Percentiles rank a stretch among this genome's conserved stretches.
Evolutionary conservation across 169 alveolate species (phyloP).

Genomic region (Plasmodium berghei): DNA sequence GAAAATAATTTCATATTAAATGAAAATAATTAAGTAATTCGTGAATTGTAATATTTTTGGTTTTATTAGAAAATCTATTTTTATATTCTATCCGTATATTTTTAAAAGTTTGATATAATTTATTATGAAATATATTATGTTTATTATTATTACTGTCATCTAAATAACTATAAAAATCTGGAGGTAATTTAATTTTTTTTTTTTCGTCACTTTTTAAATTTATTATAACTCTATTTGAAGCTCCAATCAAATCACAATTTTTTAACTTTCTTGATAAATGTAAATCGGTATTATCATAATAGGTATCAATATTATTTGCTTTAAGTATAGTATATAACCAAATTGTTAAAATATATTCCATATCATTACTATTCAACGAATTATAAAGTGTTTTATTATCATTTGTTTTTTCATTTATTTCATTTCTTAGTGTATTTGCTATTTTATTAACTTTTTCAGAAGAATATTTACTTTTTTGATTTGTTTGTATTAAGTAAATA

Average conservation of each 20-base stretch:
- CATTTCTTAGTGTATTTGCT: not conserved
- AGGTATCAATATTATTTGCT: conserved; percentile 32
- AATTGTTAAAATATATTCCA: conserved; percentile 36
- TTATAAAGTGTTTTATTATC: not conserved
- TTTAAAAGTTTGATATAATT: conserved; percentile 32
- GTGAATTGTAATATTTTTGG: conserved; percentile 56
- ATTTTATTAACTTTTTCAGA: conserved; percentile 18
- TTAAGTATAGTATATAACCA: conserved; percentile 34
- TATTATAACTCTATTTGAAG: conserved; percentile 48
- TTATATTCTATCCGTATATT: conserved; percentile 40
- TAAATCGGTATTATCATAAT: conserved; percentile 59
- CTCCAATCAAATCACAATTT: conserved; percentile 70
- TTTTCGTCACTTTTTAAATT: conserved; percentile 30
- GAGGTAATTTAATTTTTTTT: conserved; percentile 34
- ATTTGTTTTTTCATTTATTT: not conserved
- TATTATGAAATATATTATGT: conserved; percentile 23
- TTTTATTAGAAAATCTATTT: conserved; percentile 43
- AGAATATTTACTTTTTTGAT: conserved; percentile 52
- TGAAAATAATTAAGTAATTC: conserved; percentile 30
- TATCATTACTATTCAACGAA: conserved; percentile 51
- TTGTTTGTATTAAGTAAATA: conserved; percentile 43
- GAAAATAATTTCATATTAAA: conserved; percentile 10
- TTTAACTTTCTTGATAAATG: conserved; percentile 63
- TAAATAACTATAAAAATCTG: conserved; percentile 45
- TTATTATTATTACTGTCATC: conserved; percentile 5